Percentiles rank a stretch among this genome's conserved stretches.
phyloP scores from a whole-genome alignment of 2,329 filamentous ascomycete species.

The Clonostachys rosea region DNA sequence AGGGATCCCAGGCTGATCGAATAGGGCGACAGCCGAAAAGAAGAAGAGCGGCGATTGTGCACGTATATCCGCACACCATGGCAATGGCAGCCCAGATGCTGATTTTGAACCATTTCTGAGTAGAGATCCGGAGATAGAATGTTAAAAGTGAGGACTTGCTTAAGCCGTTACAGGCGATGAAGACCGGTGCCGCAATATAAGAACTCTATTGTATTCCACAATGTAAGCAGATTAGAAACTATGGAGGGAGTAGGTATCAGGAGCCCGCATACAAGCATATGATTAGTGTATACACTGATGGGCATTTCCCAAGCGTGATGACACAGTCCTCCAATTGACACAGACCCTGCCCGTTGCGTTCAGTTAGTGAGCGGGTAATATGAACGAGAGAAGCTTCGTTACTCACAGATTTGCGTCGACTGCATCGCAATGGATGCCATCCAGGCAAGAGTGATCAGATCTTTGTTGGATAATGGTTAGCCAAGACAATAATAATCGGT shows the following conservation, averaged over 20 bases:
- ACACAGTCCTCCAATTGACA: constrained; percentile 13
- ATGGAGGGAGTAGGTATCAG: no score
- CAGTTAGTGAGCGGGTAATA: no score
- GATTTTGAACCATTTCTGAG: constrained; percentile 22
- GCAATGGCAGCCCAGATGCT: constrained; percentile 18
- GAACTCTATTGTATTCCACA: no score
- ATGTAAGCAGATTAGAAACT: no score
- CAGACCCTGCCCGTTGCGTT: constrained; percentile 11
- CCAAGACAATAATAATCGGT: no score
- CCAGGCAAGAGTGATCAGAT: no score
- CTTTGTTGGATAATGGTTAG: no score
- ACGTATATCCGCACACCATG: constrained; percentile 21
- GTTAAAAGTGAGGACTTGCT: constrained; percentile 30
- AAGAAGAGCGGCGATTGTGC: constrained; percentile 23
- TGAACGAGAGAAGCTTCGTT: no score
- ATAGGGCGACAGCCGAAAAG: constrained; percentile 30
- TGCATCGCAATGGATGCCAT: no score
- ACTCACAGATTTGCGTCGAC: no score
- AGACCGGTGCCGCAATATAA: constrained; percentile 18
- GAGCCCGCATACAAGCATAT: constrained; percentile 9
- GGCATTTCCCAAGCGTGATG: constrained; percentile 19
- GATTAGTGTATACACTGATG: constrained; percentile 10
- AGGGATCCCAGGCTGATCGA: constrained; percentile 19
- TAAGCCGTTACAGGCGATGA: constrained; percentile 24
- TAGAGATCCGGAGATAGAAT: constrained; percentile 29